Evolutionary conservation across 768 basidiomycete species (phyloP), one percentile per base, ranked within the genome.

Genomic region (Fomitopsis serialis): DNA sequence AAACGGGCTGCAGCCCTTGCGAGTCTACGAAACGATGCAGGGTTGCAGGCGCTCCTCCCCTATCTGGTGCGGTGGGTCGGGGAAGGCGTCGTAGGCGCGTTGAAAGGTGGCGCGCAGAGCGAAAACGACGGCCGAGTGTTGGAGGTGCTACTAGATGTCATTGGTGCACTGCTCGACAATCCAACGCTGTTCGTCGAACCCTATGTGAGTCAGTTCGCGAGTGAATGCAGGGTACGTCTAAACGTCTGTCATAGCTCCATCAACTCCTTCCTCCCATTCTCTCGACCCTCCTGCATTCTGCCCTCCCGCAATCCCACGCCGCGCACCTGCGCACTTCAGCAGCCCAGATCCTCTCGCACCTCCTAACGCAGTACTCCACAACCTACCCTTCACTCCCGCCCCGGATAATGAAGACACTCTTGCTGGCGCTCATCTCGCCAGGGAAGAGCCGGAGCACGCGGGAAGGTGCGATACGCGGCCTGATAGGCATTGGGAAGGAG

Each of bases 51-150:
- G 4, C 78, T 99, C 17, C 70, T 99, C 23, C 93, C 96, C 0
- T 98, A 98, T 65, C 76, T 99, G 25, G 89, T 98, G 45, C 83
- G 91, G 35, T 99, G 97, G 97, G 80, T 96, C 0, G 90, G 87
- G 15, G 94, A 98, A 65, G 87, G 92, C 36, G 87, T 92, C 1
- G 84, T 89, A 13, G 73, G 73, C 7, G 81, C 81, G 0, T 68
- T 93, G 42, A 69, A 67, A 49, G 71, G 74, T 32, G 74, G 71
- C 10, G 48, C 63, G 11, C 80, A 85, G 54, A 73, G 72, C 19
- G 87, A 89, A 54, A 72, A 70, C 50, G 84, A 92, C 55, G 85
- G 91, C 12, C 75, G 77, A 54, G 75, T 84, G 7, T 75, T 99
- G 2, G 90, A 90, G 56, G 85, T 92, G 25, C 72, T 93, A 55